phyloP scores from a whole-genome alignment of 371 early-diverging fungal genomes.

The Zopfochytrium polystomum region DNA sequence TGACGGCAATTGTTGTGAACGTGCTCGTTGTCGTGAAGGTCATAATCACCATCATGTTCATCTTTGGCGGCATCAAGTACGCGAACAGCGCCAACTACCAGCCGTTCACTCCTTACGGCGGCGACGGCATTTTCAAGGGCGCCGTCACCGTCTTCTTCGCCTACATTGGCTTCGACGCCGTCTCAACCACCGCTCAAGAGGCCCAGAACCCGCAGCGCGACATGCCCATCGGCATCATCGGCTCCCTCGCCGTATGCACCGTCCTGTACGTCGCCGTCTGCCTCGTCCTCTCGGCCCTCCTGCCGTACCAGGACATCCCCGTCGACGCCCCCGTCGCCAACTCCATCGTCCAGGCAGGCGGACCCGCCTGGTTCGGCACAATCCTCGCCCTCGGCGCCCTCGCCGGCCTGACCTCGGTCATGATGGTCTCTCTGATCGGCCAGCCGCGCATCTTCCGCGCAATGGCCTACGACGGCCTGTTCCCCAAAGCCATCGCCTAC shows the following conservation, averaged over 20 bases:
- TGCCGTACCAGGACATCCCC: too few relatives aligned
- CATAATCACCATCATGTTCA: slow-evolving; percentile 70
- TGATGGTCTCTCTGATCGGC: slow-evolving; percentile 68
- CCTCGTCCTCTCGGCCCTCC: too few relatives aligned
- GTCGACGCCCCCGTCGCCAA: too few relatives aligned
- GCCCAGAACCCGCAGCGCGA: slow-evolving; percentile 76
- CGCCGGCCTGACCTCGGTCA: slow-evolving; percentile 73
- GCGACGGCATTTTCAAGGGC: slow-evolving; percentile 31
- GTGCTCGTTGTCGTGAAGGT: slow-evolving; percentile 71
- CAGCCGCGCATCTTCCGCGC: slow-evolving; percentile 85
- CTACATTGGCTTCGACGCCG: too few relatives aligned
- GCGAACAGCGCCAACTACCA: slow-evolving; percentile 66
- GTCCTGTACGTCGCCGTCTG: too few relatives aligned
- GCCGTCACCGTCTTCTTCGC: too few relatives aligned
- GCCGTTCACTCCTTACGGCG: slow-evolving; percentile 70
- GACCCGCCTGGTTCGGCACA: too few relatives aligned
- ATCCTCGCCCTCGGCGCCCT: slow-evolving; percentile 67
- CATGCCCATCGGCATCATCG: slow-evolving; percentile 84
- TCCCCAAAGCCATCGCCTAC: too few relatives aligned
- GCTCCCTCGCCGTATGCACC: slow-evolving; percentile 72
- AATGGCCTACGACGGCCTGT: slow-evolving; percentile 82
- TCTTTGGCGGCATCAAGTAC: too few relatives aligned
- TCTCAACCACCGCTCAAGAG: too few relatives aligned
- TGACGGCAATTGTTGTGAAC: slow-evolving; percentile 70
- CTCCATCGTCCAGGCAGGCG: too few relatives aligned